Base-by-base conservation (phyloP, 2,329 filamentous ascomycete species). In the Ophiostoma tasmaniense region DNA sequence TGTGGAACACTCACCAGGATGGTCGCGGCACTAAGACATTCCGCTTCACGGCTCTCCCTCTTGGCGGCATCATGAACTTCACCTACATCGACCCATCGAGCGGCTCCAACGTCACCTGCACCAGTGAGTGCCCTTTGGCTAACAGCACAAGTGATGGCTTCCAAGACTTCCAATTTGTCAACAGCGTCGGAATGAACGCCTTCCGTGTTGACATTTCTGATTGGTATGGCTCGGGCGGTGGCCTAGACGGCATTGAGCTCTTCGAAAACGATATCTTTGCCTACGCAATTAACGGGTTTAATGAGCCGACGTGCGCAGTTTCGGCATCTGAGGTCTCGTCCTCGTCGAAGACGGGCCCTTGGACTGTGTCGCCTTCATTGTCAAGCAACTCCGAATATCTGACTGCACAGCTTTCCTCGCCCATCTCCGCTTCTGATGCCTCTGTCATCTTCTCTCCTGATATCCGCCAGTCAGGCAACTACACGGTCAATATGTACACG, bases 51-150 rank as follows among this genome's bases (percentile, higher is more conserved):
- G 91, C 93, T 22, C 81, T 94, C 70, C 93, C 94, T 5, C 87
- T 94, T 75, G 89, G 91, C 72, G 95, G 95, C 67, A 97, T 99
- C 77, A 91, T 99, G 88, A 97, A 98, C 79, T 84, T 99, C 75
- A 96, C 93, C 50, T 98, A 95, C 74, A 88, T 89, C 72, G 92
- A 98, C 75, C 89, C 90, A 30, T 81, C 77, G 52, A 90, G 87
- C 1, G 90, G 90, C 33, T 80, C 85, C 66, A 89, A 89, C 68
- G 79, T 81, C 37, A 88, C 85, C 69, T 99, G 95, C 79, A 92
- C 93, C 67, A 89, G 88, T 71, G 84, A 87, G 75, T 99, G 95
- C 74, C 91, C 93, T n/a, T 84, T 99, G 65, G 92, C 90, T 71
- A 83, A 88, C 75, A 87, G 92, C 74, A 79, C 83, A 22, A 85